Evolutionary conservation across 768 basidiomycete genomes (phyloP).

Genomic region (Mycena kentingensis): DNA sequence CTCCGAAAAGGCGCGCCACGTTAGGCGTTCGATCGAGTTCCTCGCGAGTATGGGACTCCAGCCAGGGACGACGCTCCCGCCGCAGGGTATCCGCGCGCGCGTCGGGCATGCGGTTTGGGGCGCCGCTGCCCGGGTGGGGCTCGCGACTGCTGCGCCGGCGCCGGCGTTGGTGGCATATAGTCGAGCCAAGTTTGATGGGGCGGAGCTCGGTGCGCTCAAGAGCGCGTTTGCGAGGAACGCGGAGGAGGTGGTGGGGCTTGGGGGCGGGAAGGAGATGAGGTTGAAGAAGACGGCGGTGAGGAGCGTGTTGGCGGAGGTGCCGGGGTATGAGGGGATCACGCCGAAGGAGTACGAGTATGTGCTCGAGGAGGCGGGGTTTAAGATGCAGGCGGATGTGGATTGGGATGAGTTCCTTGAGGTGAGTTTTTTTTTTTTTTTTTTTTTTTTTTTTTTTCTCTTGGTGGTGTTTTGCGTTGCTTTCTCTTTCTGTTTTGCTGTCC

Average conservation of each 20-base stretch:
- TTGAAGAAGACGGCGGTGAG: constrained; percentile 43
- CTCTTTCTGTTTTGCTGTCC: too few relatives aligned
- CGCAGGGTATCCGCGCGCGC: constrained; percentile 25
- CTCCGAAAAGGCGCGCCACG: constrained; percentile 58
- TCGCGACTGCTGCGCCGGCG: constrained; percentile 36
- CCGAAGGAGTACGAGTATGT: constrained; percentile 73
- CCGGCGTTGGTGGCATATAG: constrained; percentile 27
- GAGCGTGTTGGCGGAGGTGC: constrained; percentile 46
- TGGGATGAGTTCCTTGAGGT: constrained; percentile 92
- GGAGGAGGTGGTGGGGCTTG: constrained; percentile 19
- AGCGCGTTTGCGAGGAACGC: constrained; percentile 41
- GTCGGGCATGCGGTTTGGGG: constrained; percentile 30
- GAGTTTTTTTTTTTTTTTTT: constrained; percentile 27
- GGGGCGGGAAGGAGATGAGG: constrained; percentile 34
- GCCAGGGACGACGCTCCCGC: constrained; percentile 44
- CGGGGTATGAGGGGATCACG: constrained; percentile 62
- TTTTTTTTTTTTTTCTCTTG: too few relatives aligned
- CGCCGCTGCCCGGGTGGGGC: constrained; percentile 46
- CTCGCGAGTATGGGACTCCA: constrained; percentile 85
- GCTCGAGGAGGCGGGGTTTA: constrained; percentile 73
- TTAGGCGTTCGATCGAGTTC: constrained; percentile 61
- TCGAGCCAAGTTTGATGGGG: constrained; percentile 47
- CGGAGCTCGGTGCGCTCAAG: constrained; percentile 44
- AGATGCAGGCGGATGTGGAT: constrained; percentile 54
- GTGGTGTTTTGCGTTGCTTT: too few relatives aligned